These are phyloP conservation scores for Candida sakaeoensis DNA, from an alignment of 805 yeast genomes.

Conservation along the genomic window DNA sequence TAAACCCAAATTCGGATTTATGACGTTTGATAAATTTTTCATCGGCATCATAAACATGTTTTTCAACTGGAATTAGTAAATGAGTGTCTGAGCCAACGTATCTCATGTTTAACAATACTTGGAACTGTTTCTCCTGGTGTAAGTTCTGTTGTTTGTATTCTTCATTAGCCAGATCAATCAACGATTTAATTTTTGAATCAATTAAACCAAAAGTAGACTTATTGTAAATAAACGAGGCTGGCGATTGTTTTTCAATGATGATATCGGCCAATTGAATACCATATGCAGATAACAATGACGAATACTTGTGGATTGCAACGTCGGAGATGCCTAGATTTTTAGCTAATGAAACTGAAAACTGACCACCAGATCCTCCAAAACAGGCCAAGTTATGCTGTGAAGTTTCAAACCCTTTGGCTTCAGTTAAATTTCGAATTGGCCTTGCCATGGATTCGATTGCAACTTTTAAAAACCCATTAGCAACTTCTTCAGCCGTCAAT, in stretches of 20 bases:
- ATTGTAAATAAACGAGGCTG: constrained; percentile 25
- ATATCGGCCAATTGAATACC: constrained; percentile 33
- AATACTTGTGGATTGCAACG: constrained; percentile 32
- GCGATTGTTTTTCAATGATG: constrained; percentile 33
- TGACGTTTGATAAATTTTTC: constrained; percentile 26
- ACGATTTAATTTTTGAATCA: constrained; percentile 40
- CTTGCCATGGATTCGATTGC: constrained; percentile 34
- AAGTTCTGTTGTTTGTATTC: constrained; percentile 49
- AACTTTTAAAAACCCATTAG: constrained; percentile 30
- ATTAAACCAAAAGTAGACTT: constrained; percentile 32
- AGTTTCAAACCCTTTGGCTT: constrained; percentile 29
- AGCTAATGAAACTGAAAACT: constrained; percentile 27
- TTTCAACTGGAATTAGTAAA: constrained; percentile 54
- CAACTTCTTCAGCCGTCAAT: constrained; percentile 30
- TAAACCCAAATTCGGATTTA: constrained; percentile 33
- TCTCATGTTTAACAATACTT: constrained; percentile 70
- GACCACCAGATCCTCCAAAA: constrained; percentile 40
- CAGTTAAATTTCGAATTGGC: constrained; percentile 34
- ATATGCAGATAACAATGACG: constrained; percentile 32
- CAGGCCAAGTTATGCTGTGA: constrained; percentile 30
- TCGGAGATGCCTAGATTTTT: constrained; percentile 24
- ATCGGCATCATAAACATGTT: constrained; percentile 22
- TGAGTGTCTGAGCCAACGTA: constrained; percentile 90
- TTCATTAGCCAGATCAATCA: constrained; percentile 40
- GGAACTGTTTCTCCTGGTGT: constrained; percentile 44